Evolutionary conservation across 179 eudicot genomes (phyloP), one percentile per base, ranked within the genome.

Genomic region (Silene coronaria): DNA sequence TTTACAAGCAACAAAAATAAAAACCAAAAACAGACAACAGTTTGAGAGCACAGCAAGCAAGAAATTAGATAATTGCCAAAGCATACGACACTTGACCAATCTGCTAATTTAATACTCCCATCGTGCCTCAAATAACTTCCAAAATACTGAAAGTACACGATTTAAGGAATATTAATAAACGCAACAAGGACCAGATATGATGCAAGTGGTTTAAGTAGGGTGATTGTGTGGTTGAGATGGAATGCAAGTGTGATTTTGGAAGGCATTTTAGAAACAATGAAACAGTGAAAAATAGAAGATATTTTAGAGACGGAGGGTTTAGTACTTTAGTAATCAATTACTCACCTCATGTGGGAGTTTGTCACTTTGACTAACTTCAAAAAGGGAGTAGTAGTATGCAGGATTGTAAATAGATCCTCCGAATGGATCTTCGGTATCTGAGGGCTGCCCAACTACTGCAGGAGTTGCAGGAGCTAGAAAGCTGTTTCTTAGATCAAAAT

Each of bases 361-460:
- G 64, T 86, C 83, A 69, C 82, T 87, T 68, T 74, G 82, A 75
- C 79, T 87, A 79, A 76, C 89, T 85, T 88, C 96, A 86, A 92
- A 94, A 28, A 94, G 94, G 75, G 98, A 89, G 23, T 92, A 92
- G 80, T 86, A 94, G 81, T 89, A 86, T 27, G 86, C 87, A 80
- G 97, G 98, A 86, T 94, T 94, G 76, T 92, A 94, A 45, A 94
- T 94, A 74, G 98, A 89, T 72, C 97, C 97, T 65, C 98, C 98
- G 74, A 90, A 30, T 71, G 76, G 89, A 76, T 90, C 91, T 79
- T 88, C 94, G 68, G 88, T 71, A 83, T 78, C 94, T 77, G 92
- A 84, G 46, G 89, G 38, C 66, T 71, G 85, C 72, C 90, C 81
- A 74, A 48, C 82, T 45, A 79, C 77, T 19, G 86, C 88, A 79